Conservation (phyloP, 2,329 filamentous ascomycete genomes). For the Coniochaeta sp. region DNA sequence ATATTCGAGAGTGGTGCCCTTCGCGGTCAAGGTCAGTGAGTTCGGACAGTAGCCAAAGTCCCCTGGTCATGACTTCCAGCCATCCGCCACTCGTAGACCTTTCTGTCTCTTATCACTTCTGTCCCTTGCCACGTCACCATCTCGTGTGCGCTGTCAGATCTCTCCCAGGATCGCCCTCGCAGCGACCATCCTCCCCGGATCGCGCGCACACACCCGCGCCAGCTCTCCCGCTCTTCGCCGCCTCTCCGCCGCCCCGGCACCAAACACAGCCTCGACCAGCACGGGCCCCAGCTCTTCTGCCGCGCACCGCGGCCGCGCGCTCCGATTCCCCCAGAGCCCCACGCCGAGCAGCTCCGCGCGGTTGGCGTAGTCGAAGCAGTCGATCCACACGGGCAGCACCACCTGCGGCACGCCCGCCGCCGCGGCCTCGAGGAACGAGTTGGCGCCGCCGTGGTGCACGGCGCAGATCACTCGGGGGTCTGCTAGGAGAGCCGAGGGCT, state of each 20-base stretch:
- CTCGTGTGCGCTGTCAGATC: background rate
- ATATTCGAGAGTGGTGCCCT: too few relatives aligned
- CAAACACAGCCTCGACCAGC: background rate
- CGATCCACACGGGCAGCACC: conserved; percentile 35
- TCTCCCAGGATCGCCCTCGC: background rate
- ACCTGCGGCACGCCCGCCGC: conserved; percentile 38
- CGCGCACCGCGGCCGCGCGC: background rate
- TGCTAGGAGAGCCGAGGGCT: conserved; percentile 28
- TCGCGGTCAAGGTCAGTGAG: too few relatives aligned
- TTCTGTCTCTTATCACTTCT: too few relatives aligned
- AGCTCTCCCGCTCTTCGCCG: background rate
- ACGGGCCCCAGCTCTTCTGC: background rate
- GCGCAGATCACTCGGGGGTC: conserved; percentile 29
- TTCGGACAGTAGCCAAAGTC: too few relatives aligned
- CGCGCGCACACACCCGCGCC: background rate
- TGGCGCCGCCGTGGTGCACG: conserved; percentile 39
- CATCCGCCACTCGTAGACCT: too few relatives aligned
- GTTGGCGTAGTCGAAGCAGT: conserved; percentile 38
- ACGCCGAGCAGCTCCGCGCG: conserved; percentile 35
- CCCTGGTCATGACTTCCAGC: too few relatives aligned
- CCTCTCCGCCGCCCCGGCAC: background rate
- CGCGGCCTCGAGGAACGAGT: conserved; percentile 30
- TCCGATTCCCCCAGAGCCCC: conserved; percentile 17
- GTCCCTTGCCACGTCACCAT: too few relatives aligned
- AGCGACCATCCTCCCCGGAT: background rate